Evolutionary conservation across 2,329 filamentous ascomycete species (phyloP).

Genomic region (Xylariaceae sp.): DNA sequence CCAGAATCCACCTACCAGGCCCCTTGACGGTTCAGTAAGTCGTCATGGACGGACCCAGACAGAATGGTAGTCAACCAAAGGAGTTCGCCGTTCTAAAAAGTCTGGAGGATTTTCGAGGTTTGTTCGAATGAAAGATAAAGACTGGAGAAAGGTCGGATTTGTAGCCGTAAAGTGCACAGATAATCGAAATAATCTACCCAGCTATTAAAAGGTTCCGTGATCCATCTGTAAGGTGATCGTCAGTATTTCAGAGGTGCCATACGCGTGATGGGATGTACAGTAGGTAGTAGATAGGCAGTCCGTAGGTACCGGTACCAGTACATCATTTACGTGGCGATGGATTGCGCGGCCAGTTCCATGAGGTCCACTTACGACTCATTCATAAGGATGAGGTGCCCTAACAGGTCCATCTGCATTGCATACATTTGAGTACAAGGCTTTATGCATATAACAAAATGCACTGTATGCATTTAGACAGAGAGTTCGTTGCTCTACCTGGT

Average conservation of each 20-base stretch:
- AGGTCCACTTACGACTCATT: no score
- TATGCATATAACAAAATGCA: no score
- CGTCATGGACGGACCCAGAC: slow-evolving; percentile 17
- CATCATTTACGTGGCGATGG: no score
- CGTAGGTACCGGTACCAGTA: slow-evolving; percentile 2
- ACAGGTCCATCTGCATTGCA: no score
- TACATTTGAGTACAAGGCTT: no score
- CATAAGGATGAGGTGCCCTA: no score
- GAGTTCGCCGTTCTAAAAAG: background rate
- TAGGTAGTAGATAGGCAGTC: no score
- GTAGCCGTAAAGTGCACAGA: background rate
- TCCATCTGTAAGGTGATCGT: background rate
- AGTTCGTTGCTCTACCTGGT: no score
- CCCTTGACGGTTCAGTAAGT: slow-evolving; percentile 19
- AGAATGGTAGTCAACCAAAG: background rate
- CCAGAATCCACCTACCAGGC: slow-evolving; percentile 20
- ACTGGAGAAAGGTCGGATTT: background rate
- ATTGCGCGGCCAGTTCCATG: no score
- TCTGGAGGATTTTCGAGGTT: background rate
- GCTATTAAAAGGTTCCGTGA: background rate
- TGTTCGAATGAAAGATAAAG: background rate
- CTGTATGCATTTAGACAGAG: no score
- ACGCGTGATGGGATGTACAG: background rate
- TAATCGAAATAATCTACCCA: background rate
- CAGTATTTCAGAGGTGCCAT: no score